Base-by-base conservation (phyloP, 495 filamentous ascomycete species). In the Aspergillus indologenus region DNA sequence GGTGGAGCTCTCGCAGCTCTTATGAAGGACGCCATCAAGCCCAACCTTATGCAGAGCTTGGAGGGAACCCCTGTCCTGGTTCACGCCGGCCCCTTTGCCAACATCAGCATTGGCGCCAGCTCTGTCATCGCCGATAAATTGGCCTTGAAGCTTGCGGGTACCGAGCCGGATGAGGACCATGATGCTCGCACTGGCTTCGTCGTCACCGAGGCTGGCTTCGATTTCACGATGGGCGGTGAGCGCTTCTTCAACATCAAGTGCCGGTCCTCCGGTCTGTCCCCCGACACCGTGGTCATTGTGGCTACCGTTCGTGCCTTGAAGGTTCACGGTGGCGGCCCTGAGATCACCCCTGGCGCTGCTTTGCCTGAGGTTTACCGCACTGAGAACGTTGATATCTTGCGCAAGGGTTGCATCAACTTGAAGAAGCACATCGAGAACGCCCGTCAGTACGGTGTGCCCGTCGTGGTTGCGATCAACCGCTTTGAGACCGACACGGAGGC, bases 171-270 rank as follows among this genome's bases (percentile, higher is more conserved):
- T 58, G 94, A 98, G 77, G 83, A 94, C 64, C 85, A 91, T 65
- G 78, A 87, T 26, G 79, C 85, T 65, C 96, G 95, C 79, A 83
- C 88, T 15, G 94, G 94, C 8, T 97, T 94, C 57, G 92, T 96
- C n/a, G 87, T 98, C 52, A 98, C 94, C 11, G 94, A 98, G 74
- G 93, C 94, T 47, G 94, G 94, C 9, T 98, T 98, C 72, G 94
- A 98, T 72, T 98, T 98, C 76, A 97, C 94, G 52, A 98, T 98
- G 94, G 94, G 94, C 59, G 94, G 94, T 53, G 94, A 98, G 81
- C 88, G 94, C 26, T 98, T 98, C 82, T 97, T 98, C 86, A 97
- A 98, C 77, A 98, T 98, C 78, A 98, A 98, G 82, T 98, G 94
- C 79, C 87, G 94, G 47, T 91, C 91, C 29, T 96, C 91, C 17